Evolutionary conservation across 257 asterid genomes (phyloP), one percentile per base, ranked within the genome.

Genomic region (Thymus quinquecostatus): DNA sequence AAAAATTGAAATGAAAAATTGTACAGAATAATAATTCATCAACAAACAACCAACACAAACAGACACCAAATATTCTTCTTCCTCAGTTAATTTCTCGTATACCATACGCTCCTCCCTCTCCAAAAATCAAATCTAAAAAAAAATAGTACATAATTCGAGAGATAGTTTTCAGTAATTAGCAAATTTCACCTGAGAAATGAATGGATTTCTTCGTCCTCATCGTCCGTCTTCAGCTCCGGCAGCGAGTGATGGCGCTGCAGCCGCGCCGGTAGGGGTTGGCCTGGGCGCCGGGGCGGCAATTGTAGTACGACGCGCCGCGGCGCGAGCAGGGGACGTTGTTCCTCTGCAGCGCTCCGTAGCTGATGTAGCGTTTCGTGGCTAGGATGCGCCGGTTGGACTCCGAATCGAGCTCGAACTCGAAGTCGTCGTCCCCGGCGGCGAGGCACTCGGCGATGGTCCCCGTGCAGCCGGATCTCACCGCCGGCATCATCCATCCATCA

Each of bases 291-390:
- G 97, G 95, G 6, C 91, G 88, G 87, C 98, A 93, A 85, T 93
- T 93, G 80, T 93, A 93, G 84, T 91, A 91, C 4, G 98, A 94
- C 8, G 91, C 92, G 54, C 98, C 98, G 63, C 97, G 96, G 27
- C 96, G 82, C 5, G 98, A 94, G 87, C 98, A 94, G 38, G 96
- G 98, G 2, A 87, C 88, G 51, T 65, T 82, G 88, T 91, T 86
- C 87, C 92, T 82, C 91, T 76, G 87, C 69, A 93, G 89, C 56
- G 98, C 97, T 38, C 96, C 97, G 65, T 93, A 93, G 96, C 98
- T 93, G 84, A 93, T 86, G 86, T 89, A 93, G 45, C 84, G 79
- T 7, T 67, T 78, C 1, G 72, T 60, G n/a, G 88, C 88, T 82
- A 93, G 80, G 62, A 93, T 85, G 68, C 98, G 96, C 79, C 97